Base-by-base conservation (phyloP, 140 eudicot genomes). In the Erigeron philadelphicus region DNA sequence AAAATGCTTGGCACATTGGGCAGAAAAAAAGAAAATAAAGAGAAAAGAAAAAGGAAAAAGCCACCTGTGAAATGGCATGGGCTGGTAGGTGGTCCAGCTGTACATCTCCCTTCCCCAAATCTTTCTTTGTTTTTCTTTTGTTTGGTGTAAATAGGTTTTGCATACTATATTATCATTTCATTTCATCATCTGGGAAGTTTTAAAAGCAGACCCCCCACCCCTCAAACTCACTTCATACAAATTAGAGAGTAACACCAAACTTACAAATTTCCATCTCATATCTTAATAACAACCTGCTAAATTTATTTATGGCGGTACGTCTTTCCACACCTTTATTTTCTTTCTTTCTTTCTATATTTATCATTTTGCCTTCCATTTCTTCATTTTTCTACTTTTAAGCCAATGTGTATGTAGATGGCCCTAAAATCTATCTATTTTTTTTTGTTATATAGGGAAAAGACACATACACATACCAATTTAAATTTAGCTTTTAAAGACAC, bases 41-140 rank as follows among this genome's bases (percentile, higher is more conserved):
- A 38, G 11, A 60, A 2, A 61, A 61, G 12, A 4, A 40, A 40
- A 41, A 62, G 12, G 18, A 18, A 23, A 59, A 21, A 16, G 5
- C 40, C 67, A 62, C 67, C 67, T 62, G 67, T 62, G 49, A 62
- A n/a, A 62, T 41, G 11, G 25, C 49, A 62, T 62, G 45, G n/a
- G 23, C 21, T 43, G 7, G 10, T 19, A 38, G 38, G 23, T 17
- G 31, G 61, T 64, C 69, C 69, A 64, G 69, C 69, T 64, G 38
- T 64, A 41, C 41, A 44, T 64, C 69, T 64, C 43, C 69, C 54
- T 31, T 31, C 38, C 54, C 55, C 31, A 64, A 64, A 64, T 17
- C 54, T 35, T 60, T 59, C 15, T 9, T 9, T 21, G 25, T 21
- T 21, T 21, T 21, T 21, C n/a, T n/a, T n/a, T n/a, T n/a, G n/a